Evolutionary conservation across 495 filamentous ascomycete genomes (phyloP), one percentile per base, ranked within the genome.

Genomic region (Xylaria castorea): DNA sequence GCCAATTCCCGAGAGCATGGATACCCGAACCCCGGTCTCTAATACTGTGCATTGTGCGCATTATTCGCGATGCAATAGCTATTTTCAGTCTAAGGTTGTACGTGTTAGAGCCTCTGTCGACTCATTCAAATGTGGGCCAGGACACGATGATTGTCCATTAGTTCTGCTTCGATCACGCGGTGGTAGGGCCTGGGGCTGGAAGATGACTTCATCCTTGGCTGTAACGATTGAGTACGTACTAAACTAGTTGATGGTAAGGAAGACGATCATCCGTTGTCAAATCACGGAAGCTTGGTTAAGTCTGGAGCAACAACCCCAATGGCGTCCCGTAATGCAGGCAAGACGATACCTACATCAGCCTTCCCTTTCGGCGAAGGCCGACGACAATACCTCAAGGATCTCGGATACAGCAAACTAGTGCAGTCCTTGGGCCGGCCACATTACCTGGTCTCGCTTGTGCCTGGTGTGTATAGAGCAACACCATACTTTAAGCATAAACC

Each of bases 321-420:
- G 32, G 53, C 66, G 66, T 60, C 20, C 53, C 40, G 53, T 34
- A 30, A 53, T 70, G 40, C 53, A 61, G 25, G 27, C 42, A 48
- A 22, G 53, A 62, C 40, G n/a, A 57, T 42, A 48, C 22, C 32
- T 38, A 38, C 67, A 48, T 50, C 27, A 62, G 67, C 55, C 40
- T 70, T 50, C 57, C 22, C 38, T 36, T 61, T 70, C 55, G 55
- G 67, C 44, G 55, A 70, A 61, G 53, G n/a, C 67, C 67, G 67
- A 50, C 20, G 25, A 22, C 53, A 61, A 34, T 6, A 46, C 38
- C 27, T 38, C 3, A 22, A 63, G 34, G 22, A 63, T 44, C 36
- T 27, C 34, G 34, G 36, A 42, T 60, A 38, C 20, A 38, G 32
- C 34, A 38, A 32, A 38, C 20, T n/a, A 60, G 20, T 46, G 6